Conservation (phyloP, 805 yeast genomes). For the Metschnikowia similis region DNA sequence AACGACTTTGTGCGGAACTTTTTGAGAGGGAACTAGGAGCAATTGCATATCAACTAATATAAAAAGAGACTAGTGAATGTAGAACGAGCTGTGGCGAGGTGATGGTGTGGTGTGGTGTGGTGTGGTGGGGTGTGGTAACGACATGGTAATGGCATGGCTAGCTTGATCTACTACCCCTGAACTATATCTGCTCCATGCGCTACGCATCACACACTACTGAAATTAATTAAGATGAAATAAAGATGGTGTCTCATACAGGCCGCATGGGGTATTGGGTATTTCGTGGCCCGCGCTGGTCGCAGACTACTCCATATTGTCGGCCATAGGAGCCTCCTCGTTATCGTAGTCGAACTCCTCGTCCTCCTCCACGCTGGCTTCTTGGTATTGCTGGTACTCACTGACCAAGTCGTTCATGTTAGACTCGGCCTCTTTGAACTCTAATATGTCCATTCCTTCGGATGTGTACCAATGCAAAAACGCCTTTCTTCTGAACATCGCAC, state of each 20-base stretch:
- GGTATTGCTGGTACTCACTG: slow-evolving; percentile 87
- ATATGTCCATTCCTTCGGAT: slow-evolving; percentile 93
- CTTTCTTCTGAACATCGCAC: slow-evolving; percentile 88
- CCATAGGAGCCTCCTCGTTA: slow-evolving; percentile 56
- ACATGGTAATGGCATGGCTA: too few relatives aligned
- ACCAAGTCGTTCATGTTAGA: slow-evolving; percentile 86
- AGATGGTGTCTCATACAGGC: slow-evolving; percentile 2
- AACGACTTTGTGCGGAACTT: slow-evolving; percentile 69
- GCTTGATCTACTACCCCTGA: too few relatives aligned
- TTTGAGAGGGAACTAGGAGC: slow-evolving; percentile 54
- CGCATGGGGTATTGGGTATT: not conserved
- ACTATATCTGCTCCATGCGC: too few relatives aligned
- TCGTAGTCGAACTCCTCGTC: slow-evolving; percentile 72
- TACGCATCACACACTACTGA: not conserved
- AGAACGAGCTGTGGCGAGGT: too few relatives aligned
- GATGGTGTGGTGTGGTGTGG: too few relatives aligned
- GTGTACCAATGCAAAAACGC: slow-evolving; percentile 97
- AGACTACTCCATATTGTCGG: slow-evolving; percentile 43
- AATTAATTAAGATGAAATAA: slow-evolving; percentile 8
- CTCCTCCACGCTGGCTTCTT: slow-evolving; percentile 72
- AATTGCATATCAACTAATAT: not conserved
- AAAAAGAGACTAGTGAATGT: not conserved
- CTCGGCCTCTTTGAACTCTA: slow-evolving; percentile 92
- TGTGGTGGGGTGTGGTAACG: too few relatives aligned
- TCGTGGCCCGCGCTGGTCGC: not conserved